Evolutionary conservation across 2,329 filamentous ascomycete genomes (phyloP).

Genomic region (Juglanconis oblonga): DNA sequence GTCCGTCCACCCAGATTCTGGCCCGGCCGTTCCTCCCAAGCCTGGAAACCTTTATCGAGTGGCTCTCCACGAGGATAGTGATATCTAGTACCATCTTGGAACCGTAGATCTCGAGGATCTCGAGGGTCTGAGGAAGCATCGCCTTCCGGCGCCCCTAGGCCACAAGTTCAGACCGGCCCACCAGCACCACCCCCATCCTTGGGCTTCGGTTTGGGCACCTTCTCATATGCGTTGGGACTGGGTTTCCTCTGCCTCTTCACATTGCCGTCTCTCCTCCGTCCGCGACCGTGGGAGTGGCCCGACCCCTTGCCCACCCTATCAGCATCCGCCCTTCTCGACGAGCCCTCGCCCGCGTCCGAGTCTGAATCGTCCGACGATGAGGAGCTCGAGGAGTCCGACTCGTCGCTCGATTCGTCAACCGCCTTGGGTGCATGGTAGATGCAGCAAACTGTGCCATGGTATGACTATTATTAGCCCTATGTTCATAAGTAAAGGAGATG

Average conservation of each 20-base stretch:
- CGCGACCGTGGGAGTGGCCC: constrained; percentile 5
- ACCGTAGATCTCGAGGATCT: neutral
- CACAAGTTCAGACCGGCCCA: neutral
- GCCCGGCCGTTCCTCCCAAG: too few species aligned
- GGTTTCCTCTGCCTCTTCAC: constrained; percentile 13
- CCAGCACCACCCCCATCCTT: constrained; percentile 9
- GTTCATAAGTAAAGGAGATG: too few species aligned
- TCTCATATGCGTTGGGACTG: constrained; percentile 20
- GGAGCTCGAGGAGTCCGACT: constrained; percentile 56
- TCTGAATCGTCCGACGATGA: constrained; percentile 32
- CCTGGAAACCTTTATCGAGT: too few species aligned
- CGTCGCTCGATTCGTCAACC: constrained; percentile 77
- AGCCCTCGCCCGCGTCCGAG: constrained; percentile 39
- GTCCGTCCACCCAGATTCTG: too few species aligned
- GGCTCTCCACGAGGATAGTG: too few species aligned
- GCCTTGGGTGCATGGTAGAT: constrained; percentile 89
- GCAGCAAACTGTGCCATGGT: constrained; percentile 73
- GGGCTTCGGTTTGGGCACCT: constrained; percentile 18
- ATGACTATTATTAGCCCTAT: neutral
- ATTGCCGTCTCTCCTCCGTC: constrained; percentile 6
- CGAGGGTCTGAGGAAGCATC: too few species aligned
- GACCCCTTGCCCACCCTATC: constrained; percentile 9
- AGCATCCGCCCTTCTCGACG: constrained; percentile 31
- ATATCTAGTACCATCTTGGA: neutral
- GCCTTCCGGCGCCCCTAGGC: too few species aligned